Evolutionary conservation across 2,329 filamentous ascomycete genomes (phyloP), one percentile per base, ranked within the genome.

Genomic region (Thelonectria blattea): DNA sequence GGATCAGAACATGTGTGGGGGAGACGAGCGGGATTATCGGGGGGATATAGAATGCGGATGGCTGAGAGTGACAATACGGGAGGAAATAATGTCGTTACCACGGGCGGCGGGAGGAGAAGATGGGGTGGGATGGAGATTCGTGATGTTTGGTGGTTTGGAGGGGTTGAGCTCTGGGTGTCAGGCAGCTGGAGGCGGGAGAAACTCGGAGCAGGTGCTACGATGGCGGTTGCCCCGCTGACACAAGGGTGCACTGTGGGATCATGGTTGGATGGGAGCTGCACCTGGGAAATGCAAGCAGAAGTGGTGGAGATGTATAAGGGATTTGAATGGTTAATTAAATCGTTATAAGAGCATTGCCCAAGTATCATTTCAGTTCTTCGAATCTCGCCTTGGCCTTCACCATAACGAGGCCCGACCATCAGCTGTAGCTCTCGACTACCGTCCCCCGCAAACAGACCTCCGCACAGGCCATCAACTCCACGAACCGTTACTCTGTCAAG

Each of bases 151-250:
- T 37, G 34, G 45, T 47, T 60, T 37, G 56, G 56, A 69, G 32
- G 58, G 60, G 63, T 65, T 15, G 50, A 70, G 66, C 65, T 68
- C 58, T 46, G 45, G n/a, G 12, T 52, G 58, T 45, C 50, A 69
- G 65, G 67, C 67, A 37, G 34, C 27, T 30, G 27, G 27, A 68
- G 58, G 45, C 65, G 68, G 68, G 58, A 70, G 67, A 69, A 69
- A 67, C 57, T 68, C 68, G 67, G 68, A 67, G 65, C 67, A 65
- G 50, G 42, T 24, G 55, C 46, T 51, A 10, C 22, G 43, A 24
- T 15, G 3, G 65, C 15, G 9, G 17, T 55, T 56, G 68, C 68
- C 68, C 68, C 68, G 65, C 68, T 65, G 11, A 37, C 12, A 37
- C 27, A 30, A 30, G 27, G 27, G 69, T 24, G 22, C 6, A 24